phyloP scores from a whole-genome alignment of 2,329 filamentous ascomycete genomes.

The Nemania sp. region DNA sequence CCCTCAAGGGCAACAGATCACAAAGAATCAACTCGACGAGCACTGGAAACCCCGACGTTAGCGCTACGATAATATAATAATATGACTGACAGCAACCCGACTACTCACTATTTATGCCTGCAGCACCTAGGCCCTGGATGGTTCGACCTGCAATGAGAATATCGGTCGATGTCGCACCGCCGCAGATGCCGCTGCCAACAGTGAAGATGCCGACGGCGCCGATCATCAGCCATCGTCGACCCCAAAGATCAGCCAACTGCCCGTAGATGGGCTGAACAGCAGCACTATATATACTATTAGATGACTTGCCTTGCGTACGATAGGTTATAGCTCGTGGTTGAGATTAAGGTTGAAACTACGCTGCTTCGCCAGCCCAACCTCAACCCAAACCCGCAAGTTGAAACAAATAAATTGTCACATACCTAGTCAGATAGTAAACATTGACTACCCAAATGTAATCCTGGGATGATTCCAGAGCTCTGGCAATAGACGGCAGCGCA shows the following conservation, averaged over 20 bases:
- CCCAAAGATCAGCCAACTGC: constrained; percentile 47
- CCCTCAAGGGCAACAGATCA: constrained; percentile 51
- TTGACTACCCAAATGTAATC: constrained; percentile 28
- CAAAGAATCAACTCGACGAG: constrained; percentile 50
- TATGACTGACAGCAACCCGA: no score
- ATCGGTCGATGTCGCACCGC: neutral
- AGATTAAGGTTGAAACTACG: no score
- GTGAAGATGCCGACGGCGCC: neutral
- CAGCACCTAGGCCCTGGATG: constrained; percentile 2
- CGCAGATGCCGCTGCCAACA: constrained; percentile 18
- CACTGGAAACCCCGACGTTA: constrained; percentile 24
- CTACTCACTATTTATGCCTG: neutral
- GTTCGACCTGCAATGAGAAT: constrained; percentile 11
- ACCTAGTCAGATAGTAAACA: constrained; percentile 29
- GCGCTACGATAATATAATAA: neutral
- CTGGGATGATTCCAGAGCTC: constrained; percentile 16
- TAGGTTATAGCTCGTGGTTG: no score
- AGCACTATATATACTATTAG: neutral
- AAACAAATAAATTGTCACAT: no score
- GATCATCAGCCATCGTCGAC: constrained; percentile 19
- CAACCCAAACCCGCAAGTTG: no score
- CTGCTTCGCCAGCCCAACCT: no score
- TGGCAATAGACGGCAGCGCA: constrained; percentile 22
- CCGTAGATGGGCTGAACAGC: constrained; percentile 39
- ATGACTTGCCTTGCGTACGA: no score